phyloP scores from a whole-genome alignment of 2,329 filamentous ascomycete genomes.

The Ceratocystis ficicola region DNA sequence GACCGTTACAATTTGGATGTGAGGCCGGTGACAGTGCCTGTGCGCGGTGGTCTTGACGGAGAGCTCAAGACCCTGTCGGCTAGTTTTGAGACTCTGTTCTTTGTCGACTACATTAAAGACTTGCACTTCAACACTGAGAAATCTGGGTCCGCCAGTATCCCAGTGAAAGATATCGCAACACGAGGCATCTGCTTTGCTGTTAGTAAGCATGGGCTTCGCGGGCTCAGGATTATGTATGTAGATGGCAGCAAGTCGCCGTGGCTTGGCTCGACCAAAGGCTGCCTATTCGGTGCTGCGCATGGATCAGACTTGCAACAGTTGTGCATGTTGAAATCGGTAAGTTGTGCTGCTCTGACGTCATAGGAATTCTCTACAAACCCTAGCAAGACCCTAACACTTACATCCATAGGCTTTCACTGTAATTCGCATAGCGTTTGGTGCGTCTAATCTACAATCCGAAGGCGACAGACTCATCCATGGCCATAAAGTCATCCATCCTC shows the following conservation, averaged over 20 bases:
- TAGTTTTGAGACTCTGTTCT: constrained; percentile 17
- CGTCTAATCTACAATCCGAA: constrained; percentile 20
- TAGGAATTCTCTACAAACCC: background rate
- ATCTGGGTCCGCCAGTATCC: background rate
- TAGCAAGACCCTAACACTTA: background rate
- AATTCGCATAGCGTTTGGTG: constrained; percentile 19
- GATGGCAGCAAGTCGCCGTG: constrained; percentile 19
- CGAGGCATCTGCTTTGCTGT: constrained; percentile 20
- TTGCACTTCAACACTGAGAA: constrained; percentile 5
- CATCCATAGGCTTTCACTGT: constrained; percentile 17
- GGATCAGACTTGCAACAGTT: constrained; percentile 18
- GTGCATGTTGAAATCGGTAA: constrained; percentile 19
- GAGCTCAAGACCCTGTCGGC: constrained; percentile 13
- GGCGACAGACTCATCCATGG: constrained; percentile 15
- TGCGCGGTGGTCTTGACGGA: constrained; percentile 12
- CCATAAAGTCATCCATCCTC: constrained; percentile 19
- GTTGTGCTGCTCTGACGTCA: background rate
- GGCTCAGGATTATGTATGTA: constrained; percentile 18
- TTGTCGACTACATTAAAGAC: constrained; percentile 21
- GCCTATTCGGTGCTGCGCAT: constrained; percentile 19
- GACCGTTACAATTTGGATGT: constrained; percentile 20
- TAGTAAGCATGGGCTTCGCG: constrained; percentile 20
- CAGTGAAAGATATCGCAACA: constrained; percentile 1
- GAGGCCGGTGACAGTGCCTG: constrained; percentile 9
- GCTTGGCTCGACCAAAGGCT: constrained; percentile 19